Percentiles rank a stretch among this genome's conserved stretches.
These are phyloP conservation scores for Ustilaginoidea virens DNA, from an alignment of 2,329 filamentous ascomycete species.

Conservation along the genomic window DNA sequence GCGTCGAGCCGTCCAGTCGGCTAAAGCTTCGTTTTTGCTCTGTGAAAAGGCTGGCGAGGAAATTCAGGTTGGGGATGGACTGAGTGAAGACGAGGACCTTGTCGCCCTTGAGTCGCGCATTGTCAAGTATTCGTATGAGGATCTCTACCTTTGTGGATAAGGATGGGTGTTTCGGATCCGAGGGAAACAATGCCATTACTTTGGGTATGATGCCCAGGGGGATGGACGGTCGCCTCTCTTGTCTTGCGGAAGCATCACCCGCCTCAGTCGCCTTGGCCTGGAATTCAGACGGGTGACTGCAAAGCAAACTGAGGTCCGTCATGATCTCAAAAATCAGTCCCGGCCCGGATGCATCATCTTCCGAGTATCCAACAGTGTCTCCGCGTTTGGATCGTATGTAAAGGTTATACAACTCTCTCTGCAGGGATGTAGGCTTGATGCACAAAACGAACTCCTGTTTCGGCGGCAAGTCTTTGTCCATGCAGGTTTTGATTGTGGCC, in stretches of 20 bases:
- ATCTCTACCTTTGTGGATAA: conserved; percentile 56
- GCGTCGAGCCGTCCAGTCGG: conserved; percentile 54
- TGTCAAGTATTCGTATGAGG: conserved; percentile 52
- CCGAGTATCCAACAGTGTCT: neutral
- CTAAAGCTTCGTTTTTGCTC: conserved; percentile 29
- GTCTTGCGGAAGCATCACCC: conserved; percentile 3
- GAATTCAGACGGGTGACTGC: conserved; percentile 37
- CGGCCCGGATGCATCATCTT: conserved; percentile 3
- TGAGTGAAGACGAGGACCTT: conserved; percentile 73
- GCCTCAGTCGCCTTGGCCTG: conserved; percentile 12
- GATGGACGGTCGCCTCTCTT: conserved; percentile 10
- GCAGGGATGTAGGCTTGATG: conserved; percentile 51
- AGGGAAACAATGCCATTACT: conserved; percentile 22
- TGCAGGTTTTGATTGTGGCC: conserved; percentile 46
- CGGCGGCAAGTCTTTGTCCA: conserved; percentile 50
- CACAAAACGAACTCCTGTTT: conserved; percentile 76
- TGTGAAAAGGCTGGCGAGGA: conserved; percentile 43
- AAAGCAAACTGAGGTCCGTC: conserved; percentile 28
- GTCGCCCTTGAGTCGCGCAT: conserved; percentile 46
- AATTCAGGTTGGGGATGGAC: conserved; percentile 53
- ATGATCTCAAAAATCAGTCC: conserved; percentile 19
- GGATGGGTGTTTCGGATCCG: conserved; percentile 25
- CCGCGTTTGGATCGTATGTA: conserved; percentile 20
- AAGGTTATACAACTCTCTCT: conserved; percentile 44
- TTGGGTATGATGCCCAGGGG: conserved; percentile 16